Conservation (phyloP, 352 stramenopile genomes). For the Phytophthora sp. region DNA sequence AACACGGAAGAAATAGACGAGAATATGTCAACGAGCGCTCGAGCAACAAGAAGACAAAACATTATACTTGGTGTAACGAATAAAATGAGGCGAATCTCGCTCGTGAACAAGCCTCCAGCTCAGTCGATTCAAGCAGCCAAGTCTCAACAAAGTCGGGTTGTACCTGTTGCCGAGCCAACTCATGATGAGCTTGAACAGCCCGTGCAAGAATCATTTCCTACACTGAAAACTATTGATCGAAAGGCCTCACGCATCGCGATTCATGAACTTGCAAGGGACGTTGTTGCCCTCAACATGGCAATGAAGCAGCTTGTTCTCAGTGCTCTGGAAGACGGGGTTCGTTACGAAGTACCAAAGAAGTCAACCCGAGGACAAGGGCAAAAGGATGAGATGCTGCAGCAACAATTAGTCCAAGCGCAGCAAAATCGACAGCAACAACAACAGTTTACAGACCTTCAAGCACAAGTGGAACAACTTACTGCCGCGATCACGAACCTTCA, state of each 20-base stretch:
- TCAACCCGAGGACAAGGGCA: conserved; percentile 34
- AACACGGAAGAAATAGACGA: conserved; percentile 5
- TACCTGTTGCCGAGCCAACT: conserved; percentile 18
- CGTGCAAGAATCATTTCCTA: conserved; percentile 7
- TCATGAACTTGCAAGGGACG: conserved; percentile 51
- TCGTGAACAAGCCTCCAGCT: conserved; percentile 17
- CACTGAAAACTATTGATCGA: not conserved
- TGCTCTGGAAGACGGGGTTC: conserved; percentile 56
- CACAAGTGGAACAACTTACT: conserved; percentile 53
- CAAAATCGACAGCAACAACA: conserved; percentile 31
- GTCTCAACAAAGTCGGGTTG: conserved; percentile 12
- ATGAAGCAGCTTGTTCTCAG: conserved; percentile 35
- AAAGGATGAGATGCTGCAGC: conserved; percentile 12
- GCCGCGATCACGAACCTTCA: conserved; percentile 46
- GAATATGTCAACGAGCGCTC: conserved; percentile 11
- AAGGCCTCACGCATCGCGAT: conserved; percentile 41
- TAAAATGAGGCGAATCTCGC: conserved; percentile 24
- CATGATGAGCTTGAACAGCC: conserved; percentile 2
- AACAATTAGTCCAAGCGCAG: conserved; percentile 21
- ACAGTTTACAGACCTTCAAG: conserved; percentile 45
- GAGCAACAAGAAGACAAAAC: conserved; percentile 21
- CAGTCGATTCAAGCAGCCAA: conserved; percentile 1
- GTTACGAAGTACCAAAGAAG: conserved; percentile 59
- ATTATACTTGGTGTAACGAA: conserved; percentile 27
- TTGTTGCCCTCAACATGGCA: conserved; percentile 34